phyloP scores from a whole-genome alignment of 129 eudicot genomes.

The Escallonia rubra region DNA sequence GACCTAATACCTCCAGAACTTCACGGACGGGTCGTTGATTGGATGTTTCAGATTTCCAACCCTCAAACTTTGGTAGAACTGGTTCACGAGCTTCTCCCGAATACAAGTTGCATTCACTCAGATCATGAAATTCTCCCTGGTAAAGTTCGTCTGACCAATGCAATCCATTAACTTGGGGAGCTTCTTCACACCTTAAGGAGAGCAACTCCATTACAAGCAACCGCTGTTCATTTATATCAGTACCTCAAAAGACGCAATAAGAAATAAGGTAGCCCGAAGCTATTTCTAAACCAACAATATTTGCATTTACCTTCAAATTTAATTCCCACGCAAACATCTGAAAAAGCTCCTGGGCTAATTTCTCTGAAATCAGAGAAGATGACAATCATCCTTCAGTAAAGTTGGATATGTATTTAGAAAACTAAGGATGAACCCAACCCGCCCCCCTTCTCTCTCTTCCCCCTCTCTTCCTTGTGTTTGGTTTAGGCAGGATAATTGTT shows the following conservation, averaged over 20 bases:
- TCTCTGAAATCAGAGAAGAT: slow-evolving; percentile 38
- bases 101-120: slow-evolving; percentile 47
- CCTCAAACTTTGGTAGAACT: slow-evolving; percentile 28
- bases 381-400: neutral
- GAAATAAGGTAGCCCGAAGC: slow-evolving; percentile 5
- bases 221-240: slow-evolving; percentile 49
- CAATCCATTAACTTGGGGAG: slow-evolving; percentile 14
- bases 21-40: slow-evolving; percentile 35
- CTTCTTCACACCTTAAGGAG: slow-evolving; percentile 40
- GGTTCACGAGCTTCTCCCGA: slow-evolving; percentile 39
- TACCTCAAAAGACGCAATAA: slow-evolving; percentile 1
- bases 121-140: slow-evolving; percentile 64
- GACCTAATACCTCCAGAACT: slow-evolving; percentile 58
- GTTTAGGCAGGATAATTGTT: too few relatives aligned
- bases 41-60: slow-evolving; percentile 18
- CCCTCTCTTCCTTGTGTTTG: too few relatives aligned
- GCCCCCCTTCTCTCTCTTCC: too few relatives aligned
- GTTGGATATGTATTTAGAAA: too few relatives aligned
- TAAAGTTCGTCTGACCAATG: slow-evolving; percentile 71
- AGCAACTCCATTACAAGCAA: slow-evolving; percentile 73
- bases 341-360: slow-evolving; percentile 59
- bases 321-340: slow-evolving; percentile 71
- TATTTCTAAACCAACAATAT: neutral
- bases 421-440: too few relatives aligned
- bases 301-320: slow-evolving; percentile 50